Conservation (phyloP, 768 basidiomycete species). For the Serendipita sp. region DNA sequence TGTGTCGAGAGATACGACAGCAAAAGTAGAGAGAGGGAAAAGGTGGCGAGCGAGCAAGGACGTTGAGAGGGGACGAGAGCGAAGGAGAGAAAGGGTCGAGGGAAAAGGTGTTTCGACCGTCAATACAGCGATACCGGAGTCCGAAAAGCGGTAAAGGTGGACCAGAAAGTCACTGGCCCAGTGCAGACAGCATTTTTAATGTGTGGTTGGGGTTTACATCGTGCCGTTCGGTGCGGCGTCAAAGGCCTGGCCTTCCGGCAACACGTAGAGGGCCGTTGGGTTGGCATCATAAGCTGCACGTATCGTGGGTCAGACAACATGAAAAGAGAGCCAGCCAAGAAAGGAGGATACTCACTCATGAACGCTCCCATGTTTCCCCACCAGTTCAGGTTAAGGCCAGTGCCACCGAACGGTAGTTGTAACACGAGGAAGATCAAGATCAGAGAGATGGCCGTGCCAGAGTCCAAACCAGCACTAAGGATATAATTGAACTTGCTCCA, state of each 20-base stretch:
- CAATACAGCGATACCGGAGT: too few species aligned
- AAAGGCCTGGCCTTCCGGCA: neutral
- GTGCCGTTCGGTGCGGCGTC: neutral
- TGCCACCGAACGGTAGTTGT: constrained; percentile 20
- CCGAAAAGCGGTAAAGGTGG: too few species aligned
- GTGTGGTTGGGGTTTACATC: neutral
- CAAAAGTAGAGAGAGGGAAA: too few species aligned
- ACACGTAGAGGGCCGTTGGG: neutral
- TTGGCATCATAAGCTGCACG: neutral
- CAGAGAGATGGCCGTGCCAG: constrained; percentile 23
- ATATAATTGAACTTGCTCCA: constrained; percentile 39
- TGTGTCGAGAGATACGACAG: too few species aligned
- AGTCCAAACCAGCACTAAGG: constrained; percentile 26
- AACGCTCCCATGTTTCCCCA: constrained; percentile 19
- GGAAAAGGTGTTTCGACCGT: too few species aligned
- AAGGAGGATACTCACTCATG: neutral
- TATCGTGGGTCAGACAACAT: neutral
- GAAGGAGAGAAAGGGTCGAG: too few species aligned
- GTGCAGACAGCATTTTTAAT: neutral
- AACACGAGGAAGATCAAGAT: constrained; percentile 28
- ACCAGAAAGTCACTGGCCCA: too few species aligned
- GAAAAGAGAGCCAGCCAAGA: neutral
- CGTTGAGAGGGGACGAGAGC: too few species aligned
- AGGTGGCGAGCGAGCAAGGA: too few species aligned
- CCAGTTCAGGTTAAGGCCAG: constrained; percentile 20